Conservation (phyloP, 73 alveolate species). For the Paramecium tetraurelia region DNA sequence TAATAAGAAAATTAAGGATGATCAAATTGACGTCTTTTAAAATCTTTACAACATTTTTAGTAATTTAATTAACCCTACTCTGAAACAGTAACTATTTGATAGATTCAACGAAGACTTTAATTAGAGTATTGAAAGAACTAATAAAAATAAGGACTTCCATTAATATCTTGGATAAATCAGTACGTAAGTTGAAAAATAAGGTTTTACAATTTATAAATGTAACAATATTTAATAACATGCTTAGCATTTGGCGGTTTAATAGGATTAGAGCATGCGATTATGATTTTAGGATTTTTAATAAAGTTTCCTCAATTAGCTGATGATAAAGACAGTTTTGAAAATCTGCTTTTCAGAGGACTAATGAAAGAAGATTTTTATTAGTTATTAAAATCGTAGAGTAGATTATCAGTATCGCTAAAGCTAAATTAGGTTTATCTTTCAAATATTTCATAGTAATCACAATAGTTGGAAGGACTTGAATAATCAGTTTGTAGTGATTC, state of each 20-base stretch:
- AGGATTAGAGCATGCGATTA: not conserved
- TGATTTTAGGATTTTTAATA: not conserved
- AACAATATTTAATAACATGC: not conserved
- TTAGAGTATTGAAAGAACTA: not conserved
- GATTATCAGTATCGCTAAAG: not conserved
- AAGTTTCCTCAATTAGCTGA: not conserved
- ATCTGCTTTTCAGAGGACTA: not conserved
- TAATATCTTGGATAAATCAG: not conserved
- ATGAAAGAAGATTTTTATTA: not conserved
- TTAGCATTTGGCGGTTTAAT: not conserved
- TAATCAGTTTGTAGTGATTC: not conserved
- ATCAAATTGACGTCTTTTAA: not conserved
- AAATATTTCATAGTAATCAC: not conserved
- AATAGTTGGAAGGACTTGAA: no score
- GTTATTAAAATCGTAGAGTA: not conserved
- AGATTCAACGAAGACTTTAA: not conserved
- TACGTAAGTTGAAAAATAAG: not conserved
- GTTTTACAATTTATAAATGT: not conserved
- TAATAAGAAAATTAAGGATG: not conserved
- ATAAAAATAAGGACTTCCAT: not conserved
- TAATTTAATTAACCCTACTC: not conserved
- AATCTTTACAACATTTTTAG: not conserved
- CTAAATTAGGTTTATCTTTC: not conserved
- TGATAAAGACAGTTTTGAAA: not conserved
- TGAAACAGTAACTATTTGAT: not conserved